Conservation (phyloP, 257 asterid genomes). For the Nicotiana knightiana region DNA sequence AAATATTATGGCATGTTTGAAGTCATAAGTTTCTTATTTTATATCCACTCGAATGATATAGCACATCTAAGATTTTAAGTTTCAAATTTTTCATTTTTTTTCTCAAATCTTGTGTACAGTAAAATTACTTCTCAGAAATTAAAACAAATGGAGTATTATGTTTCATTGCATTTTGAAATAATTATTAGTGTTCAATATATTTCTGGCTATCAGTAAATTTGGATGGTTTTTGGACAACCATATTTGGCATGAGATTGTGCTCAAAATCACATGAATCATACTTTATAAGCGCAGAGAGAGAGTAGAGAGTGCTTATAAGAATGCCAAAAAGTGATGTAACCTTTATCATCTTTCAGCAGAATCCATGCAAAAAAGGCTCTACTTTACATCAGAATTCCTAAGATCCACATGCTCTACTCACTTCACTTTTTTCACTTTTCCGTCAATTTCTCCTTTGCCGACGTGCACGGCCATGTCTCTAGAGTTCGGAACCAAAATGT, state of each 20-base stretch:
- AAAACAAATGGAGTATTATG: no score
- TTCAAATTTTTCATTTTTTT: no score
- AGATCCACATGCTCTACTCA: neutral
- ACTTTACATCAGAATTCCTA: neutral
- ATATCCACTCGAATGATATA: neutral
- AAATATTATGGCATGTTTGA: neutral
- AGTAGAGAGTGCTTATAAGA: neutral
- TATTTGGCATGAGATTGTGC: neutral
- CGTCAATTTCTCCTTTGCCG: neutral
- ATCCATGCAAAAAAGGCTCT: neutral
- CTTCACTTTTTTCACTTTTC: neutral
- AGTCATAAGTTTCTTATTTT: neutral
- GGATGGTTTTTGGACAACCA: neutral
- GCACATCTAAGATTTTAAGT: no score
- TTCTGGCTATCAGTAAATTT: no score
- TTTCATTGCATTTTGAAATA: no score
- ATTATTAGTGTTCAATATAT: no score
- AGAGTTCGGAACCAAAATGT: no score
- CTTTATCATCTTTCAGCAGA: neutral
- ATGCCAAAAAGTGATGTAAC: neutral
- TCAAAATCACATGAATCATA: neutral
- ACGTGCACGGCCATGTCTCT: no score
- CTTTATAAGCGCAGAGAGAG: neutral
- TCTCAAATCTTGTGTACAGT: no score
- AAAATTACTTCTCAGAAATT: no score